Conservation (phyloP, 2,329 filamentous ascomycete genomes). For the Dryadomyces quercivorus region DNA sequence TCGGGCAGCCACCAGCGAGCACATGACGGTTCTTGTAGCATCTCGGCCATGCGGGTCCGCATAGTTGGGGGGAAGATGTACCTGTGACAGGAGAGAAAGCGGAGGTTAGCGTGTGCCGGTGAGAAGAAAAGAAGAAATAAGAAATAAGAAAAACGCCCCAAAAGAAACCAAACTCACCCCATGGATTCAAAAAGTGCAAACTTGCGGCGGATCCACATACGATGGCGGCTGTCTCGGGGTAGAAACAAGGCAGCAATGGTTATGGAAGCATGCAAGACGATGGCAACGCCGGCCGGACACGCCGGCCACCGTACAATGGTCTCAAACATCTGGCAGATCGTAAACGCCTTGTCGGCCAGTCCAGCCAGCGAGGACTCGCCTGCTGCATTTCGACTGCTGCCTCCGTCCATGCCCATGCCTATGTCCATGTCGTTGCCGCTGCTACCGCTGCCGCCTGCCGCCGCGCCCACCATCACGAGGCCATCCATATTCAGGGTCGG, state of each 20-base stretch:
- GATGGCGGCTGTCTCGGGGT: constrained; percentile 59
- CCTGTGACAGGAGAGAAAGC: constrained; percentile 29
- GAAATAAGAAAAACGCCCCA: background rate
- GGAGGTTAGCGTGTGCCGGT: background rate
- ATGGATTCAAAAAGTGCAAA: constrained; percentile 59
- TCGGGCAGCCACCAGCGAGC: constrained; percentile 84
- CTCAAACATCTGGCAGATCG: constrained; percentile 69
- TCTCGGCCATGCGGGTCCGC: constrained; percentile 60
- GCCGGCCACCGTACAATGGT: constrained; percentile 60
- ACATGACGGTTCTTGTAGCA: constrained; percentile 61
- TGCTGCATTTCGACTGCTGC: background rate
- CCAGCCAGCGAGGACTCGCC: constrained; percentile 31
- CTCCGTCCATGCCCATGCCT: background rate
- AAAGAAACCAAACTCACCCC: constrained; percentile 9
- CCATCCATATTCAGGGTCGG: background rate
- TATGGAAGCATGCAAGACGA: constrained; percentile 64
- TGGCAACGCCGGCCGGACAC: constrained; percentile 55
- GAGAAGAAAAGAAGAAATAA: background rate
- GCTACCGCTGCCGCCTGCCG: background rate
- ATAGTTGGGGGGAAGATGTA: constrained; percentile 72
- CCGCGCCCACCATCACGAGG: background rate
- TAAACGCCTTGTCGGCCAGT: constrained; percentile 45
- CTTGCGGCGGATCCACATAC: constrained; percentile 68
- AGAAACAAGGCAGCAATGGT: constrained; percentile 68
- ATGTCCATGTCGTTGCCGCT: background rate